phyloP scores from a whole-genome alignment of 169 alveolate genomes.

The Amoebophrya sp. region DNA sequence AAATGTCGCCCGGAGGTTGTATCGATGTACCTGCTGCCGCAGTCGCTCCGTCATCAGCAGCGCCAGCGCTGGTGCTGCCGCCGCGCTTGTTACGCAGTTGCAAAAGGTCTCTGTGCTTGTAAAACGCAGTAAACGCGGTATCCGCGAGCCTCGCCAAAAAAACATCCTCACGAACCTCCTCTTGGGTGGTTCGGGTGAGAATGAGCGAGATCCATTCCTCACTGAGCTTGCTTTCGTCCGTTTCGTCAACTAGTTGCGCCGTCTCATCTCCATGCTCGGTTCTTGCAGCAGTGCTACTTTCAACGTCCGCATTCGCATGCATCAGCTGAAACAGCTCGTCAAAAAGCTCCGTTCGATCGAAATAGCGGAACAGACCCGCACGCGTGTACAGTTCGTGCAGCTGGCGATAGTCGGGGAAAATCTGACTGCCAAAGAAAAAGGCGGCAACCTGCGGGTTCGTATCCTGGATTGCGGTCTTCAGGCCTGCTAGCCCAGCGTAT shows the following conservation, averaged over 20 bases:
- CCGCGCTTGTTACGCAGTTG: neutral
- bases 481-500: neutral
- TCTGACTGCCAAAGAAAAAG: neutral
- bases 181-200: neutral
- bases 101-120: neutral
- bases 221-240: too few relatives aligned
- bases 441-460: neutral
- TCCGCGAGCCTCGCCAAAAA: neutral
- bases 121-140: neutral
- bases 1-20: neutral
- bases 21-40: neutral
- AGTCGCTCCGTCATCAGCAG: neutral
- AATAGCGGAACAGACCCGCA: neutral
- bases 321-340: too few relatives aligned
- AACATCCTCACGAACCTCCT: slow-evolving; percentile 12
- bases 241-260: too few relatives aligned
- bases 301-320: too few relatives aligned
- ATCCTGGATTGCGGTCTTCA: neutral
- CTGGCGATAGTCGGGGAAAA: neutral
- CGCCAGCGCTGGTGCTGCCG: neutral
- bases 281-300: too few relatives aligned
- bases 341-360: neutral
- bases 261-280: too few relatives aligned
- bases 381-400: neutral
- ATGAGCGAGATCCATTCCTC: neutral